These are phyloP conservation scores for Hyaloscypha bicolor DNA, from an alignment of 495 filamentous ascomycete species.

Conservation along the genomic window DNA sequence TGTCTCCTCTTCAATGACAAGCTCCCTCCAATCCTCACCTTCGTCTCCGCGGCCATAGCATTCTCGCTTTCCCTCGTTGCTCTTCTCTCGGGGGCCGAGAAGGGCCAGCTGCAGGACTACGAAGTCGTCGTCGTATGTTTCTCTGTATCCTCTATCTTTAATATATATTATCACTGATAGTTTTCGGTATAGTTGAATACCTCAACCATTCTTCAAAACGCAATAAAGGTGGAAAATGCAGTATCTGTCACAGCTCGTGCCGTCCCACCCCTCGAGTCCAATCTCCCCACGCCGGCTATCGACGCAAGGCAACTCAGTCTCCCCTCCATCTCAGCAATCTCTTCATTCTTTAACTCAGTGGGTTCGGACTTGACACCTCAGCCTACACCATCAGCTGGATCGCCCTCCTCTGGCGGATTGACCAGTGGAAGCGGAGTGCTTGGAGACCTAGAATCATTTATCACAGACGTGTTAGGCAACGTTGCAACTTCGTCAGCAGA, in stretches of 20 bases:
- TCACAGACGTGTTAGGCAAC: conserved; percentile 2
- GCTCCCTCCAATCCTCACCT: conserved; percentile 13
- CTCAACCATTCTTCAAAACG: conserved; percentile 19
- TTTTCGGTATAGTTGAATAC: conserved; percentile 15
- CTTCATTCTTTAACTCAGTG: conserved; percentile 15
- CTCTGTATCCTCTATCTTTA: background rate
- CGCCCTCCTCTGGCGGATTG: background rate
- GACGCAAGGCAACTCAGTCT: background rate
- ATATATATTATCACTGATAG: background rate
- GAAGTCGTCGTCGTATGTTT: conserved; percentile 12
- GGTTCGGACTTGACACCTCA: background rate
- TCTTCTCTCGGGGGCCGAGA: conserved; percentile 7
- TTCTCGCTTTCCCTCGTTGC: conserved; percentile 15
- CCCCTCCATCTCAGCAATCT: background rate
- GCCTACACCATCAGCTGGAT: background rate
- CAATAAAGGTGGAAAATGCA: conserved; percentile 13
- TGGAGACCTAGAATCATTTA: conserved; percentile 8
- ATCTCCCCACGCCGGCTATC: background rate
- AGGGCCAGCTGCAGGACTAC: conserved; percentile 10
- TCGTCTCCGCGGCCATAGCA: conserved; percentile 11
- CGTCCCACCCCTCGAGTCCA: background rate
- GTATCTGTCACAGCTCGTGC: conserved; percentile 8
- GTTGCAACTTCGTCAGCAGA: conserved; percentile 2
- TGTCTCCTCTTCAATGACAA: background rate
- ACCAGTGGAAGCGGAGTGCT: background rate